Evolutionary conservation across 179 eudicot genomes (phyloP).

Genomic region (Pouteria campechiana): DNA sequence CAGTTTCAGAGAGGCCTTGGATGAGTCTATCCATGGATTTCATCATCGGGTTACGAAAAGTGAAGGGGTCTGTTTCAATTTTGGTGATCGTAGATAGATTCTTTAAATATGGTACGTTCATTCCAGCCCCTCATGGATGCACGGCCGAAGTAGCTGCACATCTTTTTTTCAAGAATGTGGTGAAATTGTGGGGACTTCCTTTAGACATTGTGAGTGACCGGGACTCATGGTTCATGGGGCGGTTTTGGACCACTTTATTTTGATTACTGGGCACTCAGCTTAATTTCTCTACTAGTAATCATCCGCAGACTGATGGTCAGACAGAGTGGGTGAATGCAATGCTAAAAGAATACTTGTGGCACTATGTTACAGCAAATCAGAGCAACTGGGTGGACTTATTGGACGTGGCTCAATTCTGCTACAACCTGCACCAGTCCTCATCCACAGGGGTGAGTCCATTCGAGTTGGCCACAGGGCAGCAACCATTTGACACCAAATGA

Average conservation of each 20-base stretch:
- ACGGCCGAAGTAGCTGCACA: neutral
- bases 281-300: neutral
- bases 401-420: neutral
- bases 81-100: neutral
- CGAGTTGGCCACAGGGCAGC: neutral
- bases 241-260: neutral
- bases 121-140: too few relatives aligned
- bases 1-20: too few relatives aligned
- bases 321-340: neutral
- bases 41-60: neutral
- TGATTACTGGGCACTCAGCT: neutral
- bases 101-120: neutral
- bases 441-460: neutral
- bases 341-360: neutral
- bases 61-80: neutral
- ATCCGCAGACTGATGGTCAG: neutral
- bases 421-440: neutral
- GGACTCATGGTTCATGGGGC: neutral
- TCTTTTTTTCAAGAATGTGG: neutral
- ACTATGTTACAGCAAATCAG: neutral
- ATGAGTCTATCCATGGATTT: neutral
- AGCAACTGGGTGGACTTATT: neutral
- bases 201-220: neutral
- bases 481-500: neutral
- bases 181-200: neutral